Base-by-base conservation (phyloP, 2,329 filamentous ascomycete genomes). In the Xylaria arbuscula region DNA sequence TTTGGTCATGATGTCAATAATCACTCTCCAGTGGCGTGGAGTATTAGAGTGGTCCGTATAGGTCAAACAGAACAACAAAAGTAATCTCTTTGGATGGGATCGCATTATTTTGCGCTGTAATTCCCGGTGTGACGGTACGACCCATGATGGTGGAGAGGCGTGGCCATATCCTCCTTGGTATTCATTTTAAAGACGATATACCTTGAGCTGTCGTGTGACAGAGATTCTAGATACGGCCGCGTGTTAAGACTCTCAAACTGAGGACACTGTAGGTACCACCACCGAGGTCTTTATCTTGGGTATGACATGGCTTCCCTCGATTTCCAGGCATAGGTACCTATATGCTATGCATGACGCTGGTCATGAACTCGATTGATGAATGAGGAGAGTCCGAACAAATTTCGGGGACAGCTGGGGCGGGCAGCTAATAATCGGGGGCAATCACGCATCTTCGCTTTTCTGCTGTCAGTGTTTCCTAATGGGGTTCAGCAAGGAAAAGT, bases 41-140 rank as follows among this genome's bases (percentile, higher is more conserved):
- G 15, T 45, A 50, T 48, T 67, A 28, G 28, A 58, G 36, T 24
- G 6, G 28, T 47, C 45, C n/a, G 57, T 22, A 48, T 42, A 40
- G 50, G 51, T 60, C 24, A 34, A 38, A 61, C 53, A 22, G 48
- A 60, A n/a, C 40, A 57, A 47, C 40, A 42, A 62, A 22, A 38
- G 22, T n/a, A 57, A 45, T 59, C 64, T 34, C 32, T 58, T 57
- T 53, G 32, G 51, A 54, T 48, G 42, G 56, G 58, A 36, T 59
- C 58, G 55, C 55, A 64, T 58, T 38, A 54, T 62, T 59, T 64
- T 34, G 57, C 63, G 63, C 59, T 66, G 62, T 42, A 64, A 62
- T 51, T 60, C 66, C 68, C 68, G 57, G 55, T 32, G 38, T 56
- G 47, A 47, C 42, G 63, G 66, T 57, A 66, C 66, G 60, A 67